phyloP scores from a whole-genome alignment of 1,139 yeast genomes.

The Saccharomycopsis crataegensis region DNA sequence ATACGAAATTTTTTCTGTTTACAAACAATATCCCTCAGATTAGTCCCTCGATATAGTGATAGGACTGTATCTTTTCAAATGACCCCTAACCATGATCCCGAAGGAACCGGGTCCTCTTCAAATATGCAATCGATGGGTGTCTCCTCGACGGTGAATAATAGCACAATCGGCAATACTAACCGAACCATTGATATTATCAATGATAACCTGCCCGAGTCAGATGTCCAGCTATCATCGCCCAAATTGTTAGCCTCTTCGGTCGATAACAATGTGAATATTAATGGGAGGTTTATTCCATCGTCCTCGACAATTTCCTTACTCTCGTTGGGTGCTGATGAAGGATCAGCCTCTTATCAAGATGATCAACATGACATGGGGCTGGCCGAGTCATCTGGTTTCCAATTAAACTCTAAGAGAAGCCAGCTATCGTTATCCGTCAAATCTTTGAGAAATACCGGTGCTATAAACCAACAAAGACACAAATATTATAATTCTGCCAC shows the following conservation, averaged over 20 bases:
- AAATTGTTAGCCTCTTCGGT: conserved; percentile 16
- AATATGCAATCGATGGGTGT: no score
- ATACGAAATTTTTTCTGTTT: no score
- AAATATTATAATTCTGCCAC: conserved; percentile 10
- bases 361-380: no score
- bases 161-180: no score
- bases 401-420: neutral
- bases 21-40: no score
- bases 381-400: neutral
- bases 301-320: conserved; percentile 15
- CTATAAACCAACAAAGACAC: conserved; percentile 15
- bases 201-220: neutral
- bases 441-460: neutral
- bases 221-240: conserved; percentile 12
- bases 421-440: neutral
- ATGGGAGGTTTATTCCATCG: conserved; percentile 17
- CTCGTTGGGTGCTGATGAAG: conserved; percentile 4
- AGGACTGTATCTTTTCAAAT: no score
- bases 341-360: neutral
- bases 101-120: no score
- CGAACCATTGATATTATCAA: neutral
- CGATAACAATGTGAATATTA: conserved; percentile 12
- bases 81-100: no score
- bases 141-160: no score
- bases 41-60: no score